These are phyloP conservation scores for Colletotrichum melonis DNA, from an alignment of 2,329 filamentous ascomycete species.

Conservation along the genomic window DNA sequence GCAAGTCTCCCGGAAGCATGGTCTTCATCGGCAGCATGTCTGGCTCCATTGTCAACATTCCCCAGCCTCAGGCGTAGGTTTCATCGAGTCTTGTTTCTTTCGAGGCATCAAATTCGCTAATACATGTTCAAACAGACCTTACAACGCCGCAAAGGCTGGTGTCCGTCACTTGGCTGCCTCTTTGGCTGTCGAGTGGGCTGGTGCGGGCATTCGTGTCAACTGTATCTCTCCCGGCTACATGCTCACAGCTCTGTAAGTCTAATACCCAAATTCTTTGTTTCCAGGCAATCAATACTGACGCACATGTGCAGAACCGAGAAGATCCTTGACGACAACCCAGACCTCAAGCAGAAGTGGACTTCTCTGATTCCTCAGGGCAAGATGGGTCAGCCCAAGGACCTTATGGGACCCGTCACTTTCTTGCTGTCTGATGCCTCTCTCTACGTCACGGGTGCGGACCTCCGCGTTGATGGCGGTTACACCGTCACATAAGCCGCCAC, in stretches of 20 bases:
- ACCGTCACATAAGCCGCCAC: constrained; percentile 71
- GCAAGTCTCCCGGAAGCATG: constrained; percentile 83
- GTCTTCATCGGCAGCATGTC: constrained; percentile 98
- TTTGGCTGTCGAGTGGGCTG: constrained; percentile 93
- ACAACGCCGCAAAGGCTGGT: constrained; percentile 93
- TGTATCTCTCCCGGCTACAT: constrained; percentile 97
- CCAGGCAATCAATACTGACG: background rate
- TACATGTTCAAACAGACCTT: constrained; percentile 64
- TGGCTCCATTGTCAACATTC: constrained; percentile 92
- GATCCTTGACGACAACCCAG: constrained; percentile 93
- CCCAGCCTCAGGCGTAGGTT: constrained; percentile 83
- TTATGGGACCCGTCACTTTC: constrained; percentile 94
- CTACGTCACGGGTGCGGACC: constrained; percentile 79
- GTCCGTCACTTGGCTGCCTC: constrained; percentile 89
- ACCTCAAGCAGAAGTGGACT: constrained; percentile 90
- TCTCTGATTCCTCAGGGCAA: constrained; percentile 92
- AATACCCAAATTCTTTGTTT: background rate
- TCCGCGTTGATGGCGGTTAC: constrained; percentile 90
- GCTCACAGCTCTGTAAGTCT: constrained; percentile 86
- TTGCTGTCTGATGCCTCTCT: constrained; percentile 81
- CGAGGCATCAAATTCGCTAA: background rate
- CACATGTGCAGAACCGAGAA: constrained; percentile 78
- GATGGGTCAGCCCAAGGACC: constrained; percentile 91
- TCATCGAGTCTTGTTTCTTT: background rate
- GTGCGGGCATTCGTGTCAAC: constrained; percentile 89